Evolutionary conservation across 1,139 yeast species (phyloP).

Genomic region (Blastobotrys persicus): DNA sequence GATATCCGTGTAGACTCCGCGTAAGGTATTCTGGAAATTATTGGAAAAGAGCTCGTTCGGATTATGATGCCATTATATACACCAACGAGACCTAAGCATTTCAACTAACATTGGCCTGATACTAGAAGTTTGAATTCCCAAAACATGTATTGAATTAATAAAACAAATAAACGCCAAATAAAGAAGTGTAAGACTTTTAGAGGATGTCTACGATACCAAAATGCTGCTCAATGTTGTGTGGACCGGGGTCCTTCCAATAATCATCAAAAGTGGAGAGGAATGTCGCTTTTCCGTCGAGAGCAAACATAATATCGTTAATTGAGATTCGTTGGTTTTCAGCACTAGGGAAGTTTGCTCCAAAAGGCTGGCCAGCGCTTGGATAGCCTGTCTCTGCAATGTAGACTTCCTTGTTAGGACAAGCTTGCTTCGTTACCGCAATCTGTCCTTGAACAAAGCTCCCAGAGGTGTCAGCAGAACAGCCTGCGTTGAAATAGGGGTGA

Average conservation of each 20-base stretch:
- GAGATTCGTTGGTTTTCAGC: conserved; percentile 69
- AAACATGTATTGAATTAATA: conserved; percentile 18
- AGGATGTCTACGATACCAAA: conserved; percentile 66
- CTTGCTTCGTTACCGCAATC: conserved; percentile 48
- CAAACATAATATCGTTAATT: conserved; percentile 55
- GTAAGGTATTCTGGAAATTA: too few species aligned
- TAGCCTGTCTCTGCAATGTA: conserved; percentile 82
- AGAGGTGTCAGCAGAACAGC: conserved; percentile 59
- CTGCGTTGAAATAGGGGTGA: conserved; percentile 76
- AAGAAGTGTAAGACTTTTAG: conserved; percentile 16
- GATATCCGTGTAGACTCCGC: too few species aligned
- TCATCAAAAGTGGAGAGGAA: conserved; percentile 77
- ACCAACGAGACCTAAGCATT: too few species aligned
- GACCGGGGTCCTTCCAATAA: conserved; percentile 85
- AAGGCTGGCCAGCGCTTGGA: conserved; percentile 68
- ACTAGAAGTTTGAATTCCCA: conserved; percentile 7
- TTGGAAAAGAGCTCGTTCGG: not conserved
- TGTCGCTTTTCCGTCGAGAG: conserved; percentile 52
- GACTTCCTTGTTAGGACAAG: conserved; percentile 42
- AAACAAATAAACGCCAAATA: conserved; percentile 12
- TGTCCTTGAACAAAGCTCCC: conserved; percentile 73
- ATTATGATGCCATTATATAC: conserved; percentile 5
- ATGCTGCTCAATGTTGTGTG: conserved; percentile 78
- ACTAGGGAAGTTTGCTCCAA: conserved; percentile 74
- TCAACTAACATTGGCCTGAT: not conserved